Evolutionary conservation across 2,329 filamentous ascomycete genomes (phyloP).

Genomic region (Fusarium mangiferae): DNA sequence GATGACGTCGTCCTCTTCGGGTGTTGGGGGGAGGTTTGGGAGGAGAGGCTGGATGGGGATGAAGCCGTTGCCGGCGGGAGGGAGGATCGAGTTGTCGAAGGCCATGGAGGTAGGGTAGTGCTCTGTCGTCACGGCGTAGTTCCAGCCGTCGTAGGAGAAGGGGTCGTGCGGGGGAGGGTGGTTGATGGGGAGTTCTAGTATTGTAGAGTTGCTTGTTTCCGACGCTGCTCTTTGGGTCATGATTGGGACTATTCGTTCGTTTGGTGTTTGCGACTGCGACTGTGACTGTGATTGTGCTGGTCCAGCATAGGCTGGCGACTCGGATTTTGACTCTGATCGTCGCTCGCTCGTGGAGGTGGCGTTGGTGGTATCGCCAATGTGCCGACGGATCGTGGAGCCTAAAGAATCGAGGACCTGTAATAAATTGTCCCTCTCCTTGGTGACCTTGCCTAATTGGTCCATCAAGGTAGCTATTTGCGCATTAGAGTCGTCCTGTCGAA

Average conservation of each 20-base stretch:
- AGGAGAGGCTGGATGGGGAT: conserved; percentile 1
- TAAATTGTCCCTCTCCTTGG: conserved; percentile 39
- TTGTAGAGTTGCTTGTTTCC: conserved; percentile 13
- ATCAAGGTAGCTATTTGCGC: conserved; percentile 38
- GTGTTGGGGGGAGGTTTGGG: neutral
- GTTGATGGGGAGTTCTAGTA: conserved; percentile 15
- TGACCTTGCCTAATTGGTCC: conserved; percentile 42
- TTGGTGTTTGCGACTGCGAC: too few relatives aligned
- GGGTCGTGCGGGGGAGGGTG: neutral
- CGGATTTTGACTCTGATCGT: neutral
- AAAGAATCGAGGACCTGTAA: conserved; percentile 26
- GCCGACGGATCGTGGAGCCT: conserved; percentile 29
- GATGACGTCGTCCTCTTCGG: conserved; percentile 18
- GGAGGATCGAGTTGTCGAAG: conserved; percentile 12
- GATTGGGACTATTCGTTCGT: neutral
- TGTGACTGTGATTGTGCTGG: neutral
- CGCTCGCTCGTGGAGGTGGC: neutral
- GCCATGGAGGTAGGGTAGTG: conserved; percentile 14
- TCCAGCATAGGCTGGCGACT: neutral
- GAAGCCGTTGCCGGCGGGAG: neutral
- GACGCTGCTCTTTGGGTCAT: neutral
- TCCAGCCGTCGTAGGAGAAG: conserved; percentile 20
- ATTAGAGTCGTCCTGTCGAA: conserved; percentile 41
- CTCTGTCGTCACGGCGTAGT: neutral
- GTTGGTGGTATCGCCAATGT: conserved; percentile 6